Conservation (phyloP, 2,329 filamentous ascomycete species). For the Harringtonia aguacate region DNA sequence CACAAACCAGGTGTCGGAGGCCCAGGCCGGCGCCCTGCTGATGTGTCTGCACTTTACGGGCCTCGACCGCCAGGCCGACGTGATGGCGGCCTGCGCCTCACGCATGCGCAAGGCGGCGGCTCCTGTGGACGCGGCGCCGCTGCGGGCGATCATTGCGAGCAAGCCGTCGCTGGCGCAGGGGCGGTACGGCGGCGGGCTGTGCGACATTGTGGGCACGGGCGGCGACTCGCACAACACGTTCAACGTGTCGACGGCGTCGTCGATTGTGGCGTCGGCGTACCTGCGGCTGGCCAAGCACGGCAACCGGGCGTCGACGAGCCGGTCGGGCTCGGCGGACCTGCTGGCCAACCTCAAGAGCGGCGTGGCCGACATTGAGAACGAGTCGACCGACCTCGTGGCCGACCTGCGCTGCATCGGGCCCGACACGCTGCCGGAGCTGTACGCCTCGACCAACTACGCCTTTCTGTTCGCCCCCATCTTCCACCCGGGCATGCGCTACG, state of each 20-base stretch:
- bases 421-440: conserved; percentile 59
- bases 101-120: conserved; percentile 76
- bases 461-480: conserved; percentile 96
- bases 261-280: conserved; percentile 77
- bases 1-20: conserved; percentile 76
- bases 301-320: conserved; percentile 89
- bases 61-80: conserved; percentile 72
- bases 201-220: conserved; percentile 95
- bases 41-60: conserved; percentile 89
- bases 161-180: conserved; percentile 51
- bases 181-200: conserved; percentile 69
- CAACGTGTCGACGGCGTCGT: conserved; percentile 93
- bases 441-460: conserved; percentile 75
- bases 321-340: conserved; percentile 90
- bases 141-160: conserved; percentile 49
- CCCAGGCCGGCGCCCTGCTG: conserved; percentile 77
- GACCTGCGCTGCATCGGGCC: conserved; percentile 66
- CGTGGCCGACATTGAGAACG: conserved; percentile 29
- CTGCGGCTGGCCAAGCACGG: conserved; percentile 90
- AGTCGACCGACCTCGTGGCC: conserved; percentile 40
- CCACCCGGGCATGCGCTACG: conserved; percentile 88
- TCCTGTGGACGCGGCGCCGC: conserved; percentile 52
- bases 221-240: conserved; percentile 96
- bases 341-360: conserved; percentile 54
- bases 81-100: conserved; percentile 73